These are phyloP conservation scores for Chloris gayana DNA, from an alignment of 176 grass and related monocot species.

Conservation along the genomic window DNA sequence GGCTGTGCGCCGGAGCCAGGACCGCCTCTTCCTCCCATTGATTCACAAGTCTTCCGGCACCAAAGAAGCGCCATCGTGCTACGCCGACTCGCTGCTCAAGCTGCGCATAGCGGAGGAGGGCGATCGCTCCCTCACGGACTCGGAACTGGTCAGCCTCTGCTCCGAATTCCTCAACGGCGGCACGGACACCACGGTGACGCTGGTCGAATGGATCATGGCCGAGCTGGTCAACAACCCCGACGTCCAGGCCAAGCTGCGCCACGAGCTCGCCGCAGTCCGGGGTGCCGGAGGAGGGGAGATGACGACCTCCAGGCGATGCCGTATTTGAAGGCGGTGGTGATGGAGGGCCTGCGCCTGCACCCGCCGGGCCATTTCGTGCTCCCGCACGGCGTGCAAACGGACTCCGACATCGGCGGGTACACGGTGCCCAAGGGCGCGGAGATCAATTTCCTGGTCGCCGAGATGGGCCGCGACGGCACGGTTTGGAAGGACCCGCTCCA, in stretches of 20 bases:
- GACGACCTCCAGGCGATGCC: slow-evolving; percentile 17
- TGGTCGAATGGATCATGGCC: slow-evolving; percentile 68
- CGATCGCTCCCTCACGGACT: slow-evolving; percentile 36
- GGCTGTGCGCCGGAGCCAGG: slow-evolving; percentile 28
- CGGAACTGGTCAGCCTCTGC: slow-evolving; percentile 53
- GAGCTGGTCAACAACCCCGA: slow-evolving; percentile 39
- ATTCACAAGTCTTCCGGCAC: slow-evolving; percentile 6
- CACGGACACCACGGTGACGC: slow-evolving; percentile 52
- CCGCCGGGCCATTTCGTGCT: slow-evolving; percentile 59
- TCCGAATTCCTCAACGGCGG: slow-evolving; percentile 59
- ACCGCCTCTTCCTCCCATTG: slow-evolving; percentile 44
- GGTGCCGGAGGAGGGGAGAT: too few species aligned
- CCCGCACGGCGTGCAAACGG: slow-evolving; percentile 43
- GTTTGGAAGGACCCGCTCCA: slow-evolving; percentile 44
- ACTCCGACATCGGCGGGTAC: slow-evolving; percentile 41
- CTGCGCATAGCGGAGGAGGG: slow-evolving; percentile 23
- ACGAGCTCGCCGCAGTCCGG: neutral
- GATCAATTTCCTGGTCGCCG: slow-evolving; percentile 51
- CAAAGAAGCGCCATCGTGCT: slow-evolving; percentile 19
- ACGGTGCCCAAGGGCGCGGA: slow-evolving; percentile 37
- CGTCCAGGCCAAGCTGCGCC: slow-evolving; percentile 47
- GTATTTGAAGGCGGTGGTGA: slow-evolving; percentile 64
- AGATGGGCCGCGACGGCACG: slow-evolving; percentile 42
- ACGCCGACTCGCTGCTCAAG: slow-evolving; percentile 38
- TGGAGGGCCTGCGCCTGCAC: slow-evolving; percentile 64